Evolutionary conservation across 441 rosid genomes (phyloP).

Genomic region (Breynia disticha): DNA sequence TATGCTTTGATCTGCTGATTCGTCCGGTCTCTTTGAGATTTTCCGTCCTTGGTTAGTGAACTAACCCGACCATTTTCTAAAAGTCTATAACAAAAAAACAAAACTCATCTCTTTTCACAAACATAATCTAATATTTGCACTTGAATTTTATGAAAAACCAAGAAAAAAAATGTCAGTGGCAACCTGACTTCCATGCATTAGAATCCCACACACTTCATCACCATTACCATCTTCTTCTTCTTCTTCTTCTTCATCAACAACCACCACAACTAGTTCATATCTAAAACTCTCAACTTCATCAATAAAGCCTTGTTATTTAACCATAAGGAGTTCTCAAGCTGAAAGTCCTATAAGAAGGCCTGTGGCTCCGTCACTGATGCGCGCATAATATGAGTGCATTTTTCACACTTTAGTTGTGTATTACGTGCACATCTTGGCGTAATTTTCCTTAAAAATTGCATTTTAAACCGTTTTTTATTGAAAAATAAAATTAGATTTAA

Average conservation of each 20-base stretch:
- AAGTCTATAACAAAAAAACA: no score
- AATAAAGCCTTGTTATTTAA: slow-evolving; percentile 31
- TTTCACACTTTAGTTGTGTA: no score
- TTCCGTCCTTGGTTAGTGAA: no score
- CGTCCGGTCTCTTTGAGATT: no score
- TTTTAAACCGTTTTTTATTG: no score
- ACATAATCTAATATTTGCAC: background rate
- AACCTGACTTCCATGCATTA: slow-evolving; percentile 52
- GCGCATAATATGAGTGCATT: no score
- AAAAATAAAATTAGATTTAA: no score
- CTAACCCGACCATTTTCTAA: no score
- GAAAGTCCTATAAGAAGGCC: slow-evolving; percentile 84
- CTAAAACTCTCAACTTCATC: slow-evolving; percentile 28
- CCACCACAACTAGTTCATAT: slow-evolving; percentile 19
- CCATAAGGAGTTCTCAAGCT: slow-evolving; percentile 57
- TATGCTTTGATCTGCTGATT: no score
- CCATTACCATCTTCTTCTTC: slow-evolving; percentile 23
- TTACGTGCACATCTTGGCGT: no score
- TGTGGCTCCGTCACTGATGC: slow-evolving; percentile 50
- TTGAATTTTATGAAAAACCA: background rate
- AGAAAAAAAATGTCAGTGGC: slow-evolving; percentile 45
- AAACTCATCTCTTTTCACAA: no score
- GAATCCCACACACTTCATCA: slow-evolving; percentile 41
- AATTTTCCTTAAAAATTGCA: no score
- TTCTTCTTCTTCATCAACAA: slow-evolving; percentile 26